Evolutionary conservation across 768 basidiomycete species (phyloP).

Genomic region (Agaricus blazei): DNA sequence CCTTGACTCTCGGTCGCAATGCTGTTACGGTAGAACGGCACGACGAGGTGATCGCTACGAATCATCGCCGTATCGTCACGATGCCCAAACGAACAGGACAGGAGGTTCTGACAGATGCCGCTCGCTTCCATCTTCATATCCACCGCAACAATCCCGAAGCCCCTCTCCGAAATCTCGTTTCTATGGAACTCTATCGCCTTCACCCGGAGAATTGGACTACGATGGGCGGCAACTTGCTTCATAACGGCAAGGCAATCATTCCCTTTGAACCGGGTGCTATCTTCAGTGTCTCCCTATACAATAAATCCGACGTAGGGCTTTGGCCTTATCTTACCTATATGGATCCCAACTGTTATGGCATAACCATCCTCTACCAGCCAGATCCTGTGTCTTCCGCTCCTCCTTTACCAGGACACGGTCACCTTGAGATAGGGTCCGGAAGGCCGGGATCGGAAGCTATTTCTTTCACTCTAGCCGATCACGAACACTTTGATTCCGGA

Average conservation of each 20-base stretch:
- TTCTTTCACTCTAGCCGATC: conserved; percentile 35
- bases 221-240: conserved; percentile 40
- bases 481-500: conserved; percentile 35
- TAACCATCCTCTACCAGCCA: conserved; percentile 52
- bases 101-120: conserved; percentile 50
- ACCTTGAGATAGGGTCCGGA: conserved; percentile 37
- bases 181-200: conserved; percentile 48
- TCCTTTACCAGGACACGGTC: conserved; percentile 37
- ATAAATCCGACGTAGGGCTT: conserved; percentile 44
- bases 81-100: conserved; percentile 26
- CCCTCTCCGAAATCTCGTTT: conserved; percentile 42
- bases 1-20: conserved; percentile 36
- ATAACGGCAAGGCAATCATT: conserved; percentile 43
- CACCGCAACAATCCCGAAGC: conserved; percentile 42
- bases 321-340: conserved; percentile 64
- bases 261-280: conserved; percentile 34
- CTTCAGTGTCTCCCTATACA: conserved; percentile 45
- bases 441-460: conserved; percentile 40
- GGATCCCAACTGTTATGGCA: conserved; percentile 51
- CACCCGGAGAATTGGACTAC: conserved; percentile 39
- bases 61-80: conserved; percentile 30
- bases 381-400: conserved; percentile 28
- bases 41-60: conserved; percentile 33
- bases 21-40: conserved; percentile 40
- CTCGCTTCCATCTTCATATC: conserved; percentile 56